Evolutionary conservation across 768 basidiomycete species (phyloP), one percentile per base, ranked within the genome.

Genomic region (Tylopilus cervinicoccineus): DNA sequence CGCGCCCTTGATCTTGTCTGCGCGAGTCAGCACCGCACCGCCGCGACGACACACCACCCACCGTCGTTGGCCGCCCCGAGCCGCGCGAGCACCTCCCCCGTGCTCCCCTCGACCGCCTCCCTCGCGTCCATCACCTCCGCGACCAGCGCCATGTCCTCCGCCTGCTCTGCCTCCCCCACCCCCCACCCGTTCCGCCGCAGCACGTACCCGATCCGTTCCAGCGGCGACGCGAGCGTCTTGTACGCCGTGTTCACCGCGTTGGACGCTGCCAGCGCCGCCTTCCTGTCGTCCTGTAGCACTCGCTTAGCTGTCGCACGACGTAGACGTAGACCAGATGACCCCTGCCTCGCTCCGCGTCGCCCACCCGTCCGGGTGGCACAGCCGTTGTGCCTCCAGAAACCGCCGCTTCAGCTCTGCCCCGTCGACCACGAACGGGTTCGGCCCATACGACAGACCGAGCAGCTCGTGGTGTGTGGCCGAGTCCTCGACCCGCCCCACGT

Each of bases 331-430:
- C 38, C 45, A 51, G 27, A 28, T n/a, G 51, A n/a, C 38, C 50
- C 67, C 45, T 54, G 86, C 88, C 51, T 76, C 66, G 47, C 81
- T 81, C 59, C 79, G 76, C 26, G 80, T 77, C 28, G 82, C 77
- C 86, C 88, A 95, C 12, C 82, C 75, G 64, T 97, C 93, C 0
- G 93, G 93, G 71, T 97, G 93, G 43, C 89, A 83, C 19, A 80
- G 70, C 19, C 81, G 75, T 61, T 95, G 93, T 4, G 86, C 79
- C 38, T 76, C 70, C 28, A 86, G 71, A 63, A 91, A 94, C 24
- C 77, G 75, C 29, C 72, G 70, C 64, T 81, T 84, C 50, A 96
- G 69, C 17, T 75, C 69, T 1, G 67, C 58, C 14, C 76, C 58
- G 61, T 93, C 82, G 36, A 97, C 68, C 14, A 74, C 65, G 67